Evolutionary conservation across 805 yeast species (phyloP), one percentile per base, ranked within the genome.

Genomic region (Candida ponderosae): DNA sequence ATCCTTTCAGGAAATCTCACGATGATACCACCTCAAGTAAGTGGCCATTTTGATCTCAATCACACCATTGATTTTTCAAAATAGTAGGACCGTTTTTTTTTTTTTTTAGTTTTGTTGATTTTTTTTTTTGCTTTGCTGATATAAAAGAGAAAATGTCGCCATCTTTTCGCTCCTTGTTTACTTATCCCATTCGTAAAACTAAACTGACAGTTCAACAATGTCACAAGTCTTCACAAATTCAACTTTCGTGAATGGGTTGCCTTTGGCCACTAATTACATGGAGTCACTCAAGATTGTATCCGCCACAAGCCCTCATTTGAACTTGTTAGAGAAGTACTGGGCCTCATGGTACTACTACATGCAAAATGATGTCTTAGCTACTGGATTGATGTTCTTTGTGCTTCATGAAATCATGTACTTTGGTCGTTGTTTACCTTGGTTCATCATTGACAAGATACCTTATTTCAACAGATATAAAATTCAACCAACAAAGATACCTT

Each of bases 341-440:
- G 95, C 94, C 11, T 66, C 87, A 18, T 90, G 85, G 77, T 90
- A 88, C 66, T 66, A 76, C 41, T 88, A 78, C 63, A 74, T 88
- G 72, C 73, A 77, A 49, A 90, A 90, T 60, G 98, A 90, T 61
- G 70, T 83, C 26, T 70, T 90, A 43, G 96, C 97, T 36, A 90
- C 97, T 2, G 98, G 97, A 5, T 59, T 88, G 33, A 63, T 90
- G 59, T 80, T 88, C 54, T 86, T 90, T 59, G 52, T 72, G 30
- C 66, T 86, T 39, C 98, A 90, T 62, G 98, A 90, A 63, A 46
- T 83, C 36, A 75, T 85, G 74, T 90, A 90, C 65, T 90, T 93
- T 58, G 93, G 90, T 37, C 77, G 97, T 57, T 82, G 89, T 54
- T 54, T 90, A 46, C 97, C 97, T 17, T 90, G 97, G 97, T 74